Percentiles rank a stretch among this genome's conserved stretches.
Conservation (phyloP, 2,329 filamentous ascomycete species). For the Drechslerella dactyloides region DNA sequence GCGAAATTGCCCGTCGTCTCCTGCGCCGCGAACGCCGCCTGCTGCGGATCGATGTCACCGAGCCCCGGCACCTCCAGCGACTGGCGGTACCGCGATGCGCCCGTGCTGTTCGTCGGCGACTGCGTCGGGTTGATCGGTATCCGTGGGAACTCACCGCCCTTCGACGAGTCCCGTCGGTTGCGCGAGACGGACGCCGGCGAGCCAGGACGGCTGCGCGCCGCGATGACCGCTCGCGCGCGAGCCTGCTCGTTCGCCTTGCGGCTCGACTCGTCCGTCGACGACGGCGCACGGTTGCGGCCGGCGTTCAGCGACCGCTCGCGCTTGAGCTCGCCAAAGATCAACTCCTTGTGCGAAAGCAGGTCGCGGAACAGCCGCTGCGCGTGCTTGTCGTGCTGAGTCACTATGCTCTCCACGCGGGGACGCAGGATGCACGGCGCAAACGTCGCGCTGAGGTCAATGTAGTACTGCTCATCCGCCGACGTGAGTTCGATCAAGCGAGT, state of each 20-base stretch:
- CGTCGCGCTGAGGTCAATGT: conserved; percentile 73
- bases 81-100: conserved; percentile 31
- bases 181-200: conserved; percentile 71
- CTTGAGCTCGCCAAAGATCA: conserved; percentile 95
- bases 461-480: conserved; percentile 87
- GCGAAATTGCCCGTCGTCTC: conserved; percentile 53
- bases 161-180: conserved; percentile 40
- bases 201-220: conserved; percentile 73
- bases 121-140: conserved; percentile 55
- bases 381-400: conserved; percentile 95
- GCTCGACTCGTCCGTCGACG: conserved; percentile 87
- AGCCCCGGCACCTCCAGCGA: conserved; percentile 40
- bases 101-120: conserved; percentile 26
- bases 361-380: conserved; percentile 88
- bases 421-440: conserved; percentile 87
- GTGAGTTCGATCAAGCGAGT: conserved; percentile 95
- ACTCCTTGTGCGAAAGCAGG: conserved; percentile 89
- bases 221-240: conserved; percentile 79
- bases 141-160: conserved; percentile 57
- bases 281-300: conserved; percentile 80
- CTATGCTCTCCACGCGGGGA: conserved; percentile 81
- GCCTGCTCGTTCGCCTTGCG: conserved; percentile 94
- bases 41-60: conserved; percentile 54
- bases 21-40: conserved; percentile 61
- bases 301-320: conserved; percentile 74